These are phyloP conservation scores for Neurospora pannonica DNA, from an alignment of 495 filamentous ascomycete genomes.

Conservation along the genomic window DNA sequence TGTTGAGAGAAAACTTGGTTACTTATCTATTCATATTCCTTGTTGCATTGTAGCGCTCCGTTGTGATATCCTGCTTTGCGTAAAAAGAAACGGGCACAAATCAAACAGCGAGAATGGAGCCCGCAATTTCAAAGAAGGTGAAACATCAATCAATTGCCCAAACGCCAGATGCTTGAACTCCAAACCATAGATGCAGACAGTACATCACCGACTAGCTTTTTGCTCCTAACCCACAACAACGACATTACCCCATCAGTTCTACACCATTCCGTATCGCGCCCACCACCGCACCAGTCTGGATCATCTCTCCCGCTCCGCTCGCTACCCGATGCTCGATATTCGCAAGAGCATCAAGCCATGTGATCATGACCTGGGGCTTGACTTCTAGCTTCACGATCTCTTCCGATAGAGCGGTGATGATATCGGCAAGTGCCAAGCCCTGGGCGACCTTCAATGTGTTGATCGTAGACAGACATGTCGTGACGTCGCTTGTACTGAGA, in stretches of 20 bases:
- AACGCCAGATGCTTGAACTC: background rate
- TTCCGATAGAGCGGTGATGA: conserved; percentile 74
- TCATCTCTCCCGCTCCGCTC: conserved; percentile 75
- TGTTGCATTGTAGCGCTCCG: background rate
- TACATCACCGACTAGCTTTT: background rate
- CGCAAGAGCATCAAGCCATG: conserved; percentile 84
- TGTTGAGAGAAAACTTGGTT: background rate
- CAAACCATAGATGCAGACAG: background rate
- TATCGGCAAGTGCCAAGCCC: conserved; percentile 89
- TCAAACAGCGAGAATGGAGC: background rate
- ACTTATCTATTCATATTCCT: background rate
- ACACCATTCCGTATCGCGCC: conserved; percentile 82
- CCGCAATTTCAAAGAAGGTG: background rate
- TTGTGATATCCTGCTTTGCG: background rate
- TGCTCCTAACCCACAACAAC: background rate
- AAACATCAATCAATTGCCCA: background rate
- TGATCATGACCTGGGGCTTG: conserved; percentile 74
- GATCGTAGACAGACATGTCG: conserved; percentile 73
- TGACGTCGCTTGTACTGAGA: conserved; percentile 74
- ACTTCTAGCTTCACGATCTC: conserved; percentile 77
- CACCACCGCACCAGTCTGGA: conserved; percentile 89
- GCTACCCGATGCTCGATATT: conserved; percentile 88
- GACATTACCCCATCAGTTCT: conserved; percentile 48
- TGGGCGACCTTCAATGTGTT: conserved; percentile 76
- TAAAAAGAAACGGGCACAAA: background rate